A percentile compares a stretch with the other conserved stretches of the same genome.
These are phyloP conservation scores for Cladosporium sphaerospermum DNA, from an alignment of 2,329 filamentous ascomycete species.

Conservation along the genomic window DNA sequence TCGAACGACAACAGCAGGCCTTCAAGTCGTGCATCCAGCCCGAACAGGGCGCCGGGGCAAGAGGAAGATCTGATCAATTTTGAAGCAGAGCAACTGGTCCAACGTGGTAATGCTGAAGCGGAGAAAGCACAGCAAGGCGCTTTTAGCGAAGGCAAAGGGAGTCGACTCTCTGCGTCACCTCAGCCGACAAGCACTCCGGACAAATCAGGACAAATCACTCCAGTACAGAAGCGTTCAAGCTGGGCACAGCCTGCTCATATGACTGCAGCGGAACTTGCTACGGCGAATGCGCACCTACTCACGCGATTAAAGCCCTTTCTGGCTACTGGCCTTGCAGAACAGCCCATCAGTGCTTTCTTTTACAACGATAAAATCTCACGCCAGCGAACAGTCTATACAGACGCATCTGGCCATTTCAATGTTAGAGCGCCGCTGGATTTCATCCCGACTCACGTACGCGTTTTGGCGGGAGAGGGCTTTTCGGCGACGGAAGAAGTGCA, in stretches of 20 bases:
- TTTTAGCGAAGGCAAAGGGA: constrained; percentile 57
- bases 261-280: constrained; percentile 65
- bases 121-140: constrained; percentile 61
- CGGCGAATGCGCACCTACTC: constrained; percentile 84
- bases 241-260: constrained; percentile 55
- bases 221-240: constrained; percentile 43
- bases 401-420: constrained; percentile 83
- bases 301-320: constrained; percentile 83
- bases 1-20: constrained; percentile 31
- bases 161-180: neutral
- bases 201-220: constrained; percentile 23
- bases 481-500: constrained; percentile 73
- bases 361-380: constrained; percentile 80
- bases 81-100: constrained; percentile 72
- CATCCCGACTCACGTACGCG: constrained; percentile 79
- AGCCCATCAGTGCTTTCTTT: constrained; percentile 87
- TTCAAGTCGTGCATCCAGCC: constrained; percentile 41
- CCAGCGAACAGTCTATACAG: constrained; percentile 76
- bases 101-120: constrained; percentile 63
- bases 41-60: constrained; percentile 37
- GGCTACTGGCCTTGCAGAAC: constrained; percentile 69
- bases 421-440: constrained; percentile 79
- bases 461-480: constrained; percentile 78
- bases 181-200: constrained; percentile 19
- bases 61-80: constrained; percentile 63